phyloP scores from a whole-genome alignment of 2,329 filamentous ascomycete species.

The Paecilomyces dactylethromorphus region DNA sequence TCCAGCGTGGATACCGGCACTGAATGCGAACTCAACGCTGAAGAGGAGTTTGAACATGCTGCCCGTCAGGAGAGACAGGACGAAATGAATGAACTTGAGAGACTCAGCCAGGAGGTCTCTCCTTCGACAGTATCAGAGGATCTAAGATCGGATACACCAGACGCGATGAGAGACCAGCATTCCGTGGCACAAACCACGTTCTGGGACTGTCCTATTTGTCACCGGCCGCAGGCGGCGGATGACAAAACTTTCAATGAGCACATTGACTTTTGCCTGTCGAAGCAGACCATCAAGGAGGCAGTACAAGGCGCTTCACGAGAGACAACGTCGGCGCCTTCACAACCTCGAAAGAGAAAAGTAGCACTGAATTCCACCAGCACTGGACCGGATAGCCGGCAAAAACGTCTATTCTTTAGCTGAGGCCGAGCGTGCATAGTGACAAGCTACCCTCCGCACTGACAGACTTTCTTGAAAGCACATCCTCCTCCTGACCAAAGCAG shows the following conservation, averaged over 20 bases:
- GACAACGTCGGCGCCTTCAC: conserved; percentile 8
- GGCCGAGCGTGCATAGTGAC: background rate
- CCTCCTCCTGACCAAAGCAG: too few species aligned
- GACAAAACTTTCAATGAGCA: conserved; percentile 82
- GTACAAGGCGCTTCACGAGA: conserved; percentile 49
- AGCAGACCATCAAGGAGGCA: conserved; percentile 76
- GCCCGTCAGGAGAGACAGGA: conserved; percentile 54
- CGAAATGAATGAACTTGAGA: conserved; percentile 56
- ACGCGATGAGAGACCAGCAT: background rate
- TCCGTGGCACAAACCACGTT: conserved; percentile 35
- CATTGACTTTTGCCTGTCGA: conserved; percentile 84
- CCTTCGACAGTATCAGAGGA: background rate
- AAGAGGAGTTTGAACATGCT: conserved; percentile 59
- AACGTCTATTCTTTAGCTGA: conserved; percentile 29
- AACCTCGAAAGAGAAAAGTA: conserved; percentile 26
- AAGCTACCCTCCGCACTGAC: too few species aligned
- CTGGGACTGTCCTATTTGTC: conserved; percentile 88
- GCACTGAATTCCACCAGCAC: conserved; percentile 15
- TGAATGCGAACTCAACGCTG: conserved; percentile 63
- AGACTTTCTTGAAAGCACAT: too few species aligned
- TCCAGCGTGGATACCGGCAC: conserved; percentile 15
- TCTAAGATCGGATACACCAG: conserved; percentile 20
- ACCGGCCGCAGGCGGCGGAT: conserved; percentile 65
- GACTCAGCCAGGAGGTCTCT: conserved; percentile 51
- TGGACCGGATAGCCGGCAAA: conserved; percentile 22